Conservation (phyloP, 306 rosid species). For the Mucuna pruriens region DNA sequence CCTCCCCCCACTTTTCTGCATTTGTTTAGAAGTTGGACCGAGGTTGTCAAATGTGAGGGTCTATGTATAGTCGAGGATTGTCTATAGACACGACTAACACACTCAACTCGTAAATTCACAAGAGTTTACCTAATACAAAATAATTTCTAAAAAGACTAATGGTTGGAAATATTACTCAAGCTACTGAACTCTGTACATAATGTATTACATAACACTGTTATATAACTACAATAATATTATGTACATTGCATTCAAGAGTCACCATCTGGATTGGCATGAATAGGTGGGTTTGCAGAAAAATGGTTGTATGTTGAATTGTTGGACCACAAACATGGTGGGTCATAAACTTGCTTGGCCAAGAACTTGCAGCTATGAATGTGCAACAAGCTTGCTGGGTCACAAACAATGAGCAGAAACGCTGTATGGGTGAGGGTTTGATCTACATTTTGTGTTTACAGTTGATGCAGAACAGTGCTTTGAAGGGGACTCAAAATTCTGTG, state of each 20-base stretch:
- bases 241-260: neutral
- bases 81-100: neutral
- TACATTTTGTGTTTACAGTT: neutral
- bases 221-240: neutral
- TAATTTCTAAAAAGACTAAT: neutral
- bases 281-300: neutral
- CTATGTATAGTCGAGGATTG: neutral
- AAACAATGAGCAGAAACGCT: neutral
- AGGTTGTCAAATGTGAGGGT: neutral
- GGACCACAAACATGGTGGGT: neutral
- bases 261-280: neutral
- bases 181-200: neutral
- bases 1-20: too few species aligned
- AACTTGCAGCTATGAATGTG: neutral
- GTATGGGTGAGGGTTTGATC: neutral
- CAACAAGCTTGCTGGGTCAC: neutral
- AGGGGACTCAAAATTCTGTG: neutral
- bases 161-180: neutral
- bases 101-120: neutral
- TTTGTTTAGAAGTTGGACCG: neutral
- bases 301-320: neutral
- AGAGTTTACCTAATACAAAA: constrained; percentile 1
- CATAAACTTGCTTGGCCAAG: neutral
- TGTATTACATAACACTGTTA: neutral
- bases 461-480: neutral